These are phyloP conservation scores for Pezizomycotina sp. DNA, from an alignment of 2,329 filamentous ascomycete species.

Conservation along the genomic window DNA sequence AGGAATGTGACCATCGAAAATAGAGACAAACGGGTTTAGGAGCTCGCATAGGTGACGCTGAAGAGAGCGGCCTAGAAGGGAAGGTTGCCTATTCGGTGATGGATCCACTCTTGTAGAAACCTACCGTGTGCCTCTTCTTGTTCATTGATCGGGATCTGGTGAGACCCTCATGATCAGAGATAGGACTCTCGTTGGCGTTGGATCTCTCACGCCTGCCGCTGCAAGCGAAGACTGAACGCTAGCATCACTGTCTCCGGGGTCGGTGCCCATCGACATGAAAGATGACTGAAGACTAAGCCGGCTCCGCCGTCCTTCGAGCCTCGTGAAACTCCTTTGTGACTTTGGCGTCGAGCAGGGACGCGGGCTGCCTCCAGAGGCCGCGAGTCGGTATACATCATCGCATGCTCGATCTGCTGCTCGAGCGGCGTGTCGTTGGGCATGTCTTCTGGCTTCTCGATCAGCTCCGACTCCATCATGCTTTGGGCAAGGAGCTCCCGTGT, in stretches of 20 bases:
- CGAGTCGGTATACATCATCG: too few species aligned
- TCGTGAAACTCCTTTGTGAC: conserved; percentile 47
- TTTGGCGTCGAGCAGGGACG: conserved; percentile 80
- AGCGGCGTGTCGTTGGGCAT: too few species aligned
- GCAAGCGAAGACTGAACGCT: conserved; percentile 55
- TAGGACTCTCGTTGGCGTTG: conserved; percentile 63
- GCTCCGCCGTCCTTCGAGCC: conserved; percentile 14
- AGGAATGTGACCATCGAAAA: conserved; percentile 46
- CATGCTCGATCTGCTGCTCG: too few species aligned
- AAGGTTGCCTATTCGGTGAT: conserved; percentile 75
- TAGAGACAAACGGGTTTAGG: conserved; percentile 53
- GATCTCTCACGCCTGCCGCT: conserved; percentile 21
- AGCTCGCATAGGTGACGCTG: conserved; percentile 69
- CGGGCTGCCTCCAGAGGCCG: conserved; percentile 76
- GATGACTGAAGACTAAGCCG: conserved; percentile 21
- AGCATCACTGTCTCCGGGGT: conserved; percentile 77
- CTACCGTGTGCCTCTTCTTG: conserved; percentile 54
- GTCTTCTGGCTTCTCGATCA: too few species aligned
- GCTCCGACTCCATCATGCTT: conserved; percentile 23
- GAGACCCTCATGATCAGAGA: conserved; percentile 54
- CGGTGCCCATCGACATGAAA: conserved; percentile 45
- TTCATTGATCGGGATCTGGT: conserved; percentile 30
- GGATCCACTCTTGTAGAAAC: conserved; percentile 40
- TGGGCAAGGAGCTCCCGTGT: too few species aligned
- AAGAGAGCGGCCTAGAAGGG: conserved; percentile 54